A percentile compares a stretch with the other conserved stretches of the same genome.
Evolutionary conservation across 2,329 filamentous ascomycete genomes (phyloP).

Genomic region (Alternaria sp.): DNA sequence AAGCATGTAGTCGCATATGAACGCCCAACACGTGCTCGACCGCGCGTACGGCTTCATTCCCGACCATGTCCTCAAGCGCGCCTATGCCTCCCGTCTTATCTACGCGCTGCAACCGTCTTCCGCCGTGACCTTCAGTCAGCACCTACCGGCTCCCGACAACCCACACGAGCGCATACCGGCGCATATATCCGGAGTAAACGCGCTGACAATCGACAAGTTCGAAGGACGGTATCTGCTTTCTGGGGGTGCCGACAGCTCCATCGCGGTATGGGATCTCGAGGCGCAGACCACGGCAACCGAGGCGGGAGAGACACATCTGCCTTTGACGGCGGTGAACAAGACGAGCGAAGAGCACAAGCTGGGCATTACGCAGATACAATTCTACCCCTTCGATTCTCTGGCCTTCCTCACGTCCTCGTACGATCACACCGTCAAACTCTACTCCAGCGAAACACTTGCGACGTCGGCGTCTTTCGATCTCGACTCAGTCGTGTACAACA

Average conservation of each 20-base stretch:
- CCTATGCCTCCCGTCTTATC: constrained; percentile 70
- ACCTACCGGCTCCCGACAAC: constrained; percentile 50
- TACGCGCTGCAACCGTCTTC: constrained; percentile 70
- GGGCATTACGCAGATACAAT: constrained; percentile 76
- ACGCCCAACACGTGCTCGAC: constrained; percentile 69
- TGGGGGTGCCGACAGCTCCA: constrained; percentile 82
- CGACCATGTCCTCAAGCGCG: constrained; percentile 68
- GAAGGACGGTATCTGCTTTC: constrained; percentile 82
- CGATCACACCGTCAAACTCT: constrained; percentile 78
- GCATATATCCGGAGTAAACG: constrained; percentile 79
- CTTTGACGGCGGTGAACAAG: constrained; percentile 32
- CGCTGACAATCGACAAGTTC: constrained; percentile 80
- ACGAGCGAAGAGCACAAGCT: constrained; percentile 63
- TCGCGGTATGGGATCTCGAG: constrained; percentile 88
- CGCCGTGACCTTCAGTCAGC: constrained; percentile 73
- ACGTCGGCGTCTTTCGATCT: constrained; percentile 72
- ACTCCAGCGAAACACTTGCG: constrained; percentile 68
- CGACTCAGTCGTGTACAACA: constrained; percentile 73
- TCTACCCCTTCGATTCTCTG: constrained; percentile 78
- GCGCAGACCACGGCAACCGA: constrained; percentile 20
- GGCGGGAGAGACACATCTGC: constrained; percentile 32
- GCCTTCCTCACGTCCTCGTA: constrained; percentile 80
- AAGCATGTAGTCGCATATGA: constrained; percentile 50
- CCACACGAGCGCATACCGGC: constrained; percentile 59
- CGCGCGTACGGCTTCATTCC: constrained; percentile 71